These are phyloP conservation scores for Striga asiatica DNA, from an alignment of 257 asterid genomes.

Conservation along the genomic window DNA sequence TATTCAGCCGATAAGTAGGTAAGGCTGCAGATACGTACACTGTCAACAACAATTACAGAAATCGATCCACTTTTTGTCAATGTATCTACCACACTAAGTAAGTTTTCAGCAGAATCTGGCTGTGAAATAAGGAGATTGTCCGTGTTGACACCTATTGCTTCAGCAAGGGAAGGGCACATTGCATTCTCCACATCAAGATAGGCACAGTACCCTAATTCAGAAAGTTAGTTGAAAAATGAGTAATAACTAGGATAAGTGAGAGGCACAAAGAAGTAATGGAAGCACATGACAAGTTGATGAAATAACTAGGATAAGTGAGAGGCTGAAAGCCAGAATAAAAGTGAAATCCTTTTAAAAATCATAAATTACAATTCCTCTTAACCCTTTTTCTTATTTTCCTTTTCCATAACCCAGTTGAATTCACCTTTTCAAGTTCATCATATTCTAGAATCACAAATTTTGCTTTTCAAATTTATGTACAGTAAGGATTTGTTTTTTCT, in stretches of 20 bases:
- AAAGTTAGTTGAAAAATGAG: background rate
- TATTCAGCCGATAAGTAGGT: background rate
- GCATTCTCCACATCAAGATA: slow-evolving; percentile 96
- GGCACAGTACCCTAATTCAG: slow-evolving; percentile 78
- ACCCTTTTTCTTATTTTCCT: background rate
- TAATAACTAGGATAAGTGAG: background rate
- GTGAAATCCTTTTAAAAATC: no score
- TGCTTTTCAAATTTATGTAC: background rate
- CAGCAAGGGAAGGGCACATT: slow-evolving; percentile 70
- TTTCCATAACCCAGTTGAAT: background rate
- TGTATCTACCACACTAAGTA: slow-evolving; percentile 85
- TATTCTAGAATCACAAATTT: background rate
- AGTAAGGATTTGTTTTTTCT: background rate
- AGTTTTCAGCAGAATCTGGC: slow-evolving; percentile 93
- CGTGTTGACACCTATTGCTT: slow-evolving; percentile 71
- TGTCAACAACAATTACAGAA: slow-evolving; percentile 85
- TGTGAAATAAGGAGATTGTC: slow-evolving; percentile 86
- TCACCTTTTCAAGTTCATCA: background rate
- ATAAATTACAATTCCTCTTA: background rate
- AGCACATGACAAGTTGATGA: no score
- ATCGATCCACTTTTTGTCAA: slow-evolving; percentile 83
- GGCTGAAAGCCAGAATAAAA: no score
- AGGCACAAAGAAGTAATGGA: no score
- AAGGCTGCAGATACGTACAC: slow-evolving; percentile 43
- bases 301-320: no score